phyloP scores from a whole-genome alignment of 2,329 filamentous ascomycete genomes.

The Tolypocladium ovalisporum region DNA sequence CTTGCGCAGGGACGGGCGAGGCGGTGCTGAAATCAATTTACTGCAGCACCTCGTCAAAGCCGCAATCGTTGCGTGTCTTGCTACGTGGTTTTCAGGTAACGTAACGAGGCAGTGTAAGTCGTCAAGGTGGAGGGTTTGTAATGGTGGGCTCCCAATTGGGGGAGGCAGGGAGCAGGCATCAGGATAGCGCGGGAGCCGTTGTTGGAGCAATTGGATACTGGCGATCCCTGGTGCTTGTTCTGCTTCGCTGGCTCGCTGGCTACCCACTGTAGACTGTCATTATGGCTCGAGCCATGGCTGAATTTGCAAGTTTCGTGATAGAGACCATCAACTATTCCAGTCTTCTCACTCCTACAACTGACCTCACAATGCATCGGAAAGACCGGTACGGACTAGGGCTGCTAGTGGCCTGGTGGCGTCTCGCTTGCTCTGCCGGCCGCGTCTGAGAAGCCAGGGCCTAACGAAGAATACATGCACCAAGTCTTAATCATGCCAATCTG shows the following conservation, averaged over 20 bases:
- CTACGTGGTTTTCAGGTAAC: neutral
- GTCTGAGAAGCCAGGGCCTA: neutral
- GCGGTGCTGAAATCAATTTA: neutral
- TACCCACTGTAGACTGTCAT: neutral
- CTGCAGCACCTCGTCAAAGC: neutral
- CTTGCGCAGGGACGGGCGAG: neutral
- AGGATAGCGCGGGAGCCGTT: neutral
- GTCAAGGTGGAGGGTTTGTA: neutral
- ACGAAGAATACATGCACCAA: no score
- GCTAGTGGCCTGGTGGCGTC: neutral
- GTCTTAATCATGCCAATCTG: no score
- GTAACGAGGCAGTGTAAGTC: neutral
- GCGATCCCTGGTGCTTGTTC: neutral
- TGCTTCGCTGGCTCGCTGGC: neutral
- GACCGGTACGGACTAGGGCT: neutral
- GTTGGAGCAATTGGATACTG: neutral
- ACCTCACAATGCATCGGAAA: neutral
- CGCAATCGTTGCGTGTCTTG: neutral
- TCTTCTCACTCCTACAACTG: neutral
- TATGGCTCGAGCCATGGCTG: neutral
- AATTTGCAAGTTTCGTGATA: neutral
- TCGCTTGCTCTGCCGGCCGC: neutral
- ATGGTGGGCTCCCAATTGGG: neutral
- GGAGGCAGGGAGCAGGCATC: neutral
- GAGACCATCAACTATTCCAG: neutral